These are phyloP conservation scores for Annulohypoxylon bovei DNA, from an alignment of 495 filamentous ascomycete species.

Conservation along the genomic window DNA sequence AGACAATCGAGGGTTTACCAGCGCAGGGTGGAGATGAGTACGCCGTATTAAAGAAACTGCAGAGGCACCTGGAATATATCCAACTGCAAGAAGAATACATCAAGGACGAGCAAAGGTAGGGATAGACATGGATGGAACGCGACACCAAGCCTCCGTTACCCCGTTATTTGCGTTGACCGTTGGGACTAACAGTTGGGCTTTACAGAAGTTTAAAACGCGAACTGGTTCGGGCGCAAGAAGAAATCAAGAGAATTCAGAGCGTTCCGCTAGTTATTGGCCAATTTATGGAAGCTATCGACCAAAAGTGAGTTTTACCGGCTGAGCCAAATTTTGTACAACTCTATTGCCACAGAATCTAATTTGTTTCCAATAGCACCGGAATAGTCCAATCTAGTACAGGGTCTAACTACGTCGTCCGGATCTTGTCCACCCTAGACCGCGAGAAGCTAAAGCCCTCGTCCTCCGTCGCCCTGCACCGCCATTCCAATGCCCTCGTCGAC, in stretches of 20 bases:
- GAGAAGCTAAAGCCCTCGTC: constrained; percentile 97
- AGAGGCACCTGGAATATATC: constrained; percentile 98
- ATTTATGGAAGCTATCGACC: constrained; percentile 99
- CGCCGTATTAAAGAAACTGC: constrained; percentile 90
- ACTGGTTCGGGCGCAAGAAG: constrained; percentile 95
- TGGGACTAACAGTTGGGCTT: constrained; percentile 20
- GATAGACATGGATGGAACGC: neutral
- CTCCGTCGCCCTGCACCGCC: constrained; percentile 94
- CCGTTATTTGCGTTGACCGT: neutral
- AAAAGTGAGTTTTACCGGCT: constrained; percentile 73
- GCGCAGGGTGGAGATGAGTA: constrained; percentile 92
- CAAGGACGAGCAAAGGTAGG: constrained; percentile 97
- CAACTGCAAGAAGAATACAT: constrained; percentile 99
- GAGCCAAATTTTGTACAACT: neutral
- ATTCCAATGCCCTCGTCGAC: constrained; percentile 98
- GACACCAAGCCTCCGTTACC: neutral
- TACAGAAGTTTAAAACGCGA: constrained; percentile 93
- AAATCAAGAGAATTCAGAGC: constrained; percentile 99
- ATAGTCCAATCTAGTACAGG: constrained; percentile 98
- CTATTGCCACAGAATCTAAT: constrained; percentile 1
- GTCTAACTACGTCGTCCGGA: constrained; percentile 98
- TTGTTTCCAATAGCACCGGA: constrained; percentile 74
- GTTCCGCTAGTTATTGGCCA: constrained; percentile 98
- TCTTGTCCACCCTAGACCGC: constrained; percentile 97
- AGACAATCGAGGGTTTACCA: constrained; percentile 81